Conservation (phyloP, 495 filamentous ascomycete species). For the Talaromyces stipitatus region DNA sequence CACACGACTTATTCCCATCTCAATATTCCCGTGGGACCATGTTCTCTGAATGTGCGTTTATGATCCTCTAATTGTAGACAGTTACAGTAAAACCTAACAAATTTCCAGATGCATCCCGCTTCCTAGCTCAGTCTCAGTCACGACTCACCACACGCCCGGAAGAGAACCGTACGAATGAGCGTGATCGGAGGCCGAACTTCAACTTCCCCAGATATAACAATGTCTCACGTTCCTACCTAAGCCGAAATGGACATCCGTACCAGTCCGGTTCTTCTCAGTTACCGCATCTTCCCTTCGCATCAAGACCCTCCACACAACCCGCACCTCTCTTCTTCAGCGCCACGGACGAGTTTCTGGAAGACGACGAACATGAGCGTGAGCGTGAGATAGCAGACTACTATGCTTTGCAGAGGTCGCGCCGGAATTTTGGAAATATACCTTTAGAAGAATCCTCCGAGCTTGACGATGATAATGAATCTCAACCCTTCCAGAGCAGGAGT, state of each 20-base stretch:
- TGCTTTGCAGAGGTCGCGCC: constrained; percentile 79
- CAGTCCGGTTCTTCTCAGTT: constrained; percentile 58
- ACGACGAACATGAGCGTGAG: constrained; percentile 85
- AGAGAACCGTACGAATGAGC: constrained; percentile 43
- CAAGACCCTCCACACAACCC: constrained; percentile 58
- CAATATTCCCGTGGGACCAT: constrained; percentile 42
- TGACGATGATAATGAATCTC: constrained; percentile 57
- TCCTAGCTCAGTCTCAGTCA: constrained; percentile 95
- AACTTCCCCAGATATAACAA: constrained; percentile 35
- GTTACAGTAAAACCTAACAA: not conserved
- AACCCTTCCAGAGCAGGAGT: constrained; percentile 45
- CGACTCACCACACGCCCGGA: constrained; percentile 64
- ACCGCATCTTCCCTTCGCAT: constrained; percentile 70
- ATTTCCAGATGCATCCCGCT: constrained; percentile 81
- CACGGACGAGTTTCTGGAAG: constrained; percentile 73
- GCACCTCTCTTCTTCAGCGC: constrained; percentile 90
- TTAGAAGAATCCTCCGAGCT: constrained; percentile 75
- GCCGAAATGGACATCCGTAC: constrained; percentile 62
- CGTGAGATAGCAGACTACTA: constrained; percentile 90
- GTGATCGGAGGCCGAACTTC: constrained; percentile 31
- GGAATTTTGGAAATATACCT: constrained; percentile 74
- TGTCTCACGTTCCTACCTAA: constrained; percentile 41
- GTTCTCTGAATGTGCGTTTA: constrained; percentile 75
- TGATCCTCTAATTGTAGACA: constrained; percentile 1
- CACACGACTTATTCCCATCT: not conserved